These are phyloP conservation scores for Microbotryum intermedium DNA, from an alignment of 1,284 basidiomycete genomes.

Conservation along the genomic window DNA sequence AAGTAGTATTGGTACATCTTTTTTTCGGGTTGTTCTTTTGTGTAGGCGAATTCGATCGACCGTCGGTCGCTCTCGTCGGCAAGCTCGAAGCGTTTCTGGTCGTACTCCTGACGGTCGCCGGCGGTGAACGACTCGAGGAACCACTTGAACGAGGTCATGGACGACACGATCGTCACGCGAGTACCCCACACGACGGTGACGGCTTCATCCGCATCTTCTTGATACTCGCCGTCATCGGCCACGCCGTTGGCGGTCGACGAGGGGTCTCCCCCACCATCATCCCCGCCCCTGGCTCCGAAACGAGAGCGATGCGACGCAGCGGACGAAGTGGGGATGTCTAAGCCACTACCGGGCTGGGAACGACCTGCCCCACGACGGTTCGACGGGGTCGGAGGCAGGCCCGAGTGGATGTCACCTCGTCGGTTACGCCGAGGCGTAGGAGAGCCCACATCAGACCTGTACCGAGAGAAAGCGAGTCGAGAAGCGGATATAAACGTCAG, in stretches of 20 bases:
- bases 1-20: conserved; percentile 72
- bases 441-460: conserved; percentile 24
- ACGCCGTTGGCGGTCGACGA: conserved; percentile 16
- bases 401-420: conserved; percentile 36
- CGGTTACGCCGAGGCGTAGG: conserved; percentile 28
- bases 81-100: conserved; percentile 42
- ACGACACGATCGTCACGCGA: conserved; percentile 78
- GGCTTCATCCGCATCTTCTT: conserved; percentile 52
- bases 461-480: background rate
- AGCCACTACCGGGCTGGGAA: background rate
- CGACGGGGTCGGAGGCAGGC: conserved; percentile 27
- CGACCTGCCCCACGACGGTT: background rate
- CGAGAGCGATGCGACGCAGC: conserved; percentile 12
- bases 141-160: conserved; percentile 80
- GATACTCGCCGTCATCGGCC: conserved; percentile 10
- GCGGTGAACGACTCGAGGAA: conserved; percentile 88
- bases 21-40: conserved; percentile 34
- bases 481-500: background rate
- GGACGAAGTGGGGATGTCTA: conserved; percentile 12
- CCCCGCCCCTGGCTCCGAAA: conserved; percentile 3
- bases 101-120: conserved; percentile 74
- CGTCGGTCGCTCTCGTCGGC: conserved; percentile 16
- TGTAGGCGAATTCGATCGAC: conserved; percentile 25
- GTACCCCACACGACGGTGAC: conserved; percentile 91
- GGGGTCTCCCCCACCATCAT: conserved; percentile 7